Conservation (phyloP, 139 green algal genomes). For the Chlorella vulgaris region DNA sequence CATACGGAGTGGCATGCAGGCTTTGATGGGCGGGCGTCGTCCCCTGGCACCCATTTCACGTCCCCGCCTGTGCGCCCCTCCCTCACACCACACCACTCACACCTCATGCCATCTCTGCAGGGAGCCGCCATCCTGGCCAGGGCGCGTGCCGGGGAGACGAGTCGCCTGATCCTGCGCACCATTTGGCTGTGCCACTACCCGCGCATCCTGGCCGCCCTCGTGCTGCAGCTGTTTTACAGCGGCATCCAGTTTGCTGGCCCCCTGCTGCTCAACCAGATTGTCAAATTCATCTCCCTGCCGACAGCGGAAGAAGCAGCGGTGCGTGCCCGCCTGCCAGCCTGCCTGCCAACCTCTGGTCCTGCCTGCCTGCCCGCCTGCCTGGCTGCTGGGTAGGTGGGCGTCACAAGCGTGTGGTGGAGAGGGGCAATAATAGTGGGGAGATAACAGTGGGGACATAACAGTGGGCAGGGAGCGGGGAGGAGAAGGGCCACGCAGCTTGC, state of each 20-base stretch:
- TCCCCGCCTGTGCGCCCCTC: no score
- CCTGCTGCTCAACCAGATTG: conserved; percentile 55
- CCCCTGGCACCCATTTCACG: no score
- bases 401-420: no score
- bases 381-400: not conserved
- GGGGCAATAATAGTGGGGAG: no score
- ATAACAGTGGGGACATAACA: no score
- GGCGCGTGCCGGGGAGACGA: conserved; percentile 24
- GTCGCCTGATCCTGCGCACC: conserved; percentile 25
- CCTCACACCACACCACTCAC: not conserved
- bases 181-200: conserved; percentile 28
- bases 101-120: not conserved
- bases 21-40: no score
- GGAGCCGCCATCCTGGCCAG: conserved; percentile 12
- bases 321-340: not conserved
- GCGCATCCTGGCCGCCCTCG: conserved; percentile 32
- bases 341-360: not conserved
- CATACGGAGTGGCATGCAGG: not conserved
- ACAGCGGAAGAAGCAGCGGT: conserved; percentile 10
- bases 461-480: no score
- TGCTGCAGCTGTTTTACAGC: conserved; percentile 47
- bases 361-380: not conserved
- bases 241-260: conserved; percentile 52
- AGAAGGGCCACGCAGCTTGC: no score
- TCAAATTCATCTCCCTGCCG: conserved; percentile 37